These are phyloP conservation scores for Corymbia maculata DNA, from an alignment of 345 rosid genomes.

Conservation along the genomic window DNA sequence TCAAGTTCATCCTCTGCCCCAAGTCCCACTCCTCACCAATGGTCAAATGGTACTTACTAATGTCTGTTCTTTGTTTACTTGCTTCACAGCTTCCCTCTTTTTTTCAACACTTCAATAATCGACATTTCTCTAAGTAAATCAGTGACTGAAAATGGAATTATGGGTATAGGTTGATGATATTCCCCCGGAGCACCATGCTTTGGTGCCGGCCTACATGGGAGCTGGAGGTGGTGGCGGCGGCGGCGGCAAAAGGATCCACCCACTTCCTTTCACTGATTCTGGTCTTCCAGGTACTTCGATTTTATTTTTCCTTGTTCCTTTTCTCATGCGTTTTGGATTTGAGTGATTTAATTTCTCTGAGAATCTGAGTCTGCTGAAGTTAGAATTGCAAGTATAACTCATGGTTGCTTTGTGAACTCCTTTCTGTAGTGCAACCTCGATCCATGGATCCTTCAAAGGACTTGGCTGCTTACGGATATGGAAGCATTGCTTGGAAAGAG, in stretches of 20 bases:
- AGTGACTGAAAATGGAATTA: not conserved
- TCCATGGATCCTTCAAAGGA: slow-evolving; percentile 42
- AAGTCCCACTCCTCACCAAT: slow-evolving; percentile 24
- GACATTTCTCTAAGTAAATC: not conserved
- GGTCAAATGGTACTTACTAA: slow-evolving; percentile 23
- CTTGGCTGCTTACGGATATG: slow-evolving; percentile 46
- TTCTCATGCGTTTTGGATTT: not conserved
- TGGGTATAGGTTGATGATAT: slow-evolving; percentile 20
- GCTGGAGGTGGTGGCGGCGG: slow-evolving; percentile 5
- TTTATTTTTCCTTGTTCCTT: not conserved
- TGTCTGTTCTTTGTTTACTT: not conserved
- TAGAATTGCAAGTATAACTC: not conserved
- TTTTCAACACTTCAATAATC: not conserved
- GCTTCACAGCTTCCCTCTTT: not conserved
- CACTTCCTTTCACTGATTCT: slow-evolving; percentile 15
- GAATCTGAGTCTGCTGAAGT: not conserved
- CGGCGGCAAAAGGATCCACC: slow-evolving; percentile 19
- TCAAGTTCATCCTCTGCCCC: slow-evolving; percentile 5
- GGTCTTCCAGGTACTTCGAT: slow-evolving; percentile 9
- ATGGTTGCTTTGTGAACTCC: not conserved
- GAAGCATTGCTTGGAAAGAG: slow-evolving; percentile 52
- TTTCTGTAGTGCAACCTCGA: slow-evolving; percentile 26
- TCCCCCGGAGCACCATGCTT: slow-evolving; percentile 36
- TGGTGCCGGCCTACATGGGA: slow-evolving; percentile 28
- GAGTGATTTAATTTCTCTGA: not conserved